Conservation (phyloP, 257 asterid genomes). For the Solanum pinnatisectum region DNA sequence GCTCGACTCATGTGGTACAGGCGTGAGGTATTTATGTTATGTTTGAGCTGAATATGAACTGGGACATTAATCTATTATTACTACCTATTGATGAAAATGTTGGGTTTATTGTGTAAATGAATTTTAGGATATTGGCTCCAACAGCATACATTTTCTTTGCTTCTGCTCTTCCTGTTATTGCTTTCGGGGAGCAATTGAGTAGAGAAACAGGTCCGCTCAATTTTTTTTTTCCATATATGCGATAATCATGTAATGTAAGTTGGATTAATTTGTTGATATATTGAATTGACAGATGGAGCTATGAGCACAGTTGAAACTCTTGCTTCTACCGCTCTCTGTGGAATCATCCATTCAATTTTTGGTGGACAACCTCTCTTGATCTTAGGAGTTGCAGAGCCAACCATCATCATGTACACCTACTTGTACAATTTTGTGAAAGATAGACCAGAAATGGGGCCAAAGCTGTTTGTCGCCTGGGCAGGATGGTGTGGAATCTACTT, state of each 20-base stretch:
- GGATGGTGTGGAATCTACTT: slow-evolving; percentile 48
- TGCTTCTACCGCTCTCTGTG: slow-evolving; percentile 80
- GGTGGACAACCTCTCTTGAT: slow-evolving; percentile 95
- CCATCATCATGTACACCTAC: slow-evolving; percentile 83
- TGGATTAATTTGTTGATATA: neutral
- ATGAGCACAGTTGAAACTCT: slow-evolving; percentile 82
- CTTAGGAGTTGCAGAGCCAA: slow-evolving; percentile 94
- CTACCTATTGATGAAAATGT: neutral
- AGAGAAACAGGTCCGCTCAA: slow-evolving; percentile 57
- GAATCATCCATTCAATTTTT: slow-evolving; percentile 63
- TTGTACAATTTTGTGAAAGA: slow-evolving; percentile 48
- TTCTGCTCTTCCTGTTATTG: slow-evolving; percentile 89
- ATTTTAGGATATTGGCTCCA: slow-evolving; percentile 81
- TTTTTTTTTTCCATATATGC: neutral
- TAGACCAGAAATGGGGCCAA: slow-evolving; percentile 46
- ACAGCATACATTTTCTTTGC: slow-evolving; percentile 86
- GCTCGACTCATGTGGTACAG: slow-evolving; percentile 43
- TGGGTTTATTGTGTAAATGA: neutral
- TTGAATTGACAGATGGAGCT: slow-evolving; percentile 46
- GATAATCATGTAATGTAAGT: neutral
- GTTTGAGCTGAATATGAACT: neutral
- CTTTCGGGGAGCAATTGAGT: slow-evolving; percentile 86
- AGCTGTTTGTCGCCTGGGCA: slow-evolving; percentile 79
- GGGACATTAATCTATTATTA: neutral
- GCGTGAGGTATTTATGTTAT: slow-evolving; percentile 34